Base-by-base conservation (phyloP, 2,329 filamentous ascomycete genomes). In the Ramichloridium luteum region DNA sequence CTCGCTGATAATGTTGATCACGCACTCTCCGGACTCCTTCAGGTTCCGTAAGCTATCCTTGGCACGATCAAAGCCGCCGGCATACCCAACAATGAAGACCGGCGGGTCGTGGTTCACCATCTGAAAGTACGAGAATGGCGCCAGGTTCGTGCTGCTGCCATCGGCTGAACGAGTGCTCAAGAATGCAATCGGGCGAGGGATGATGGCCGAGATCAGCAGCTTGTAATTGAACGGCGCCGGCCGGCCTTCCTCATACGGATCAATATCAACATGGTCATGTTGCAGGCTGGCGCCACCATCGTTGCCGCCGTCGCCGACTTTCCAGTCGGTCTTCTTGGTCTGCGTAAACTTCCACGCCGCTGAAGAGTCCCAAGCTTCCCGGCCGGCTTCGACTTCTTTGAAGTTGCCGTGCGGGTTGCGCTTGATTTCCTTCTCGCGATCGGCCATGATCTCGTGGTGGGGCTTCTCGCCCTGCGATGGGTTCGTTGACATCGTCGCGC, bases 51-150 rank as follows among this genome's bases (percentile, higher is more conserved):
- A 62, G 22, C 79, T 77, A 56, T 94, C 86, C 57, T 93, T 94
- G 13, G 78, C 73, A 3, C 61, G 57, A 13, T 68, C 62, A 33
- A 67, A 59, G 1, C 68, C 67, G 2, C 69, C 71, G 0, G 66
- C 61, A 36, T 75, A 73, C 0, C 74, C 72, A 4, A 78, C 61
- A 6, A 73, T 69, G 56, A 94, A 92, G 26, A 92, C 64, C 0
- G 86, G 86, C 4, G 86, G 88, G 53, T 94, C 86, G 54, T 90
- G 80, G 55, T 74, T 75, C 44, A 93, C 67, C 40, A 93, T 58
- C 54, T 84, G 79, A 55, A 85, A 84, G 62, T 90, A 94, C 50
- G 73, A 80, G 57, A 90, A 93, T 0, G 85, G 86, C 0, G 86
- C 83, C 2, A 94, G 67, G 58, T 94, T 96, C 11, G 72, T 73